Evolutionary conservation across 495 filamentous ascomycete species (phyloP).

Genomic region (Aspergillus conjunctus): DNA sequence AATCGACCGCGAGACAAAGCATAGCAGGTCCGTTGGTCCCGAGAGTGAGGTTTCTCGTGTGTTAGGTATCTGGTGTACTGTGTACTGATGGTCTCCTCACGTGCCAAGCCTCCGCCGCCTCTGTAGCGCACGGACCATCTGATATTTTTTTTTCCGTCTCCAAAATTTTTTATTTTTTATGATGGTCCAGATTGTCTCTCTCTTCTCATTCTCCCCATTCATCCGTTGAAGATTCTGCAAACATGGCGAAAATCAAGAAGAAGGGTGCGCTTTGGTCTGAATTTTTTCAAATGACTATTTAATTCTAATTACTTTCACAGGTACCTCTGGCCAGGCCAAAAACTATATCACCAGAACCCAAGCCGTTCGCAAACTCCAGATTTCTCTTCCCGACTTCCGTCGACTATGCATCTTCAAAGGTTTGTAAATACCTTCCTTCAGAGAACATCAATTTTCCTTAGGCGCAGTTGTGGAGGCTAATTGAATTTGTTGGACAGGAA

Average conservation of each 20-base stretch:
- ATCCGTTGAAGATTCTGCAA: slow-evolving; percentile 22
- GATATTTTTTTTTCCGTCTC: slow-evolving; percentile 20
- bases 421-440: slow-evolving; percentile 28
- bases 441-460: not conserved
- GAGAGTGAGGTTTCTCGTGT: slow-evolving; percentile 7
- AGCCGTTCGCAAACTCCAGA: slow-evolving; percentile 95
- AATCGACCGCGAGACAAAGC: slow-evolving; percentile 14
- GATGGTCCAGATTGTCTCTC: slow-evolving; percentile 12
- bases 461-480: not conserved
- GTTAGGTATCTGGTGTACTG: slow-evolving; percentile 12
- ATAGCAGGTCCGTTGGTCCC: slow-evolving; percentile 14
- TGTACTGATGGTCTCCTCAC: slow-evolving; percentile 24
- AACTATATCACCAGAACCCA: slow-evolving; percentile 98
- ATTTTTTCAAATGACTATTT: not conserved
- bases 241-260: slow-evolving; percentile 89
- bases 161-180: not conserved
- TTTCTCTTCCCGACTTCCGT: slow-evolving; percentile 94
- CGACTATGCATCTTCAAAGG: slow-evolving; percentile 98
- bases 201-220: slow-evolving; percentile 34
- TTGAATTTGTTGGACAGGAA: slow-evolving; percentile 52
- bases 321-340: slow-evolving; percentile 89
- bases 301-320: slow-evolving; percentile 38
- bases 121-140: slow-evolving; percentile 42
- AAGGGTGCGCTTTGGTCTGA: slow-evolving; percentile 59
- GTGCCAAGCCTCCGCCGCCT: slow-evolving; percentile 36